Base-by-base conservation (phyloP, 2,329 filamentous ascomycete genomes). In the Gaeumannomyces tritici region DNA sequence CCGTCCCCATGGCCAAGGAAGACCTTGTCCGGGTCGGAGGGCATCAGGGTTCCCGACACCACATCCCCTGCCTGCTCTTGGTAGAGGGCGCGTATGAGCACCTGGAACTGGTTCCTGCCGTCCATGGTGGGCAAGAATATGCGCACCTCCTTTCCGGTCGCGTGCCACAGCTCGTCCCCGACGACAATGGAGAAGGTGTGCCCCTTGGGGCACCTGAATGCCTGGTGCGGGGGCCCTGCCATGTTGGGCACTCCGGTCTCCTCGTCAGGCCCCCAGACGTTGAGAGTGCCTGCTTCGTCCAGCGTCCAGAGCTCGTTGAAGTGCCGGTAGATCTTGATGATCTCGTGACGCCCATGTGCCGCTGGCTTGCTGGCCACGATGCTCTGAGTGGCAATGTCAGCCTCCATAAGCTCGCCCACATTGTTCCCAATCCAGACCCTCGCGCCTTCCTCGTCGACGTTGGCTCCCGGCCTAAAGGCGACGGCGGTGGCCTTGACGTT, bases 1-100 rank as follows among this genome's bases (percentile, higher is more conserved):
- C 95, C 95, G 73, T 99, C 95, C 15, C 84, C 86, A 72, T 99
- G 95, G 1, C 95, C 95, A 67, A 99, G 89, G 73, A 92, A 96
- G 1, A 96, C 87, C 65, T 88, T 87, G 62, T 90, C 89, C 0
- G 89, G 87, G 57, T 93, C 85, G 28, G 87, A 87, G 60, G 84
- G 88, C 35, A 96, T 80, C 61, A 88, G 82, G 2, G 93, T 85
- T 6, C 92, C 93, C 0, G 91, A 91, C 1, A 91, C 96, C 18
- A 99, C 86, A 65, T 98, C 93, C 18, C 93, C 93, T 12, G 89
- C 87, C 62, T 87, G 87, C 21, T 89, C 84, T 61, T 90, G 85
- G 18, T 82, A 77, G 1, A 98, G 74, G 1, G 92, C 88, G 55
- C 86, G 82, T 63, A 88, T 82, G 24, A 92, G 79, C 1, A 95